A percentile compares a stretch with the other conserved stretches of the same genome.
Conservation (phyloP, 2,329 filamentous ascomycete species). For the Pseudogymnoascus sp. region DNA sequence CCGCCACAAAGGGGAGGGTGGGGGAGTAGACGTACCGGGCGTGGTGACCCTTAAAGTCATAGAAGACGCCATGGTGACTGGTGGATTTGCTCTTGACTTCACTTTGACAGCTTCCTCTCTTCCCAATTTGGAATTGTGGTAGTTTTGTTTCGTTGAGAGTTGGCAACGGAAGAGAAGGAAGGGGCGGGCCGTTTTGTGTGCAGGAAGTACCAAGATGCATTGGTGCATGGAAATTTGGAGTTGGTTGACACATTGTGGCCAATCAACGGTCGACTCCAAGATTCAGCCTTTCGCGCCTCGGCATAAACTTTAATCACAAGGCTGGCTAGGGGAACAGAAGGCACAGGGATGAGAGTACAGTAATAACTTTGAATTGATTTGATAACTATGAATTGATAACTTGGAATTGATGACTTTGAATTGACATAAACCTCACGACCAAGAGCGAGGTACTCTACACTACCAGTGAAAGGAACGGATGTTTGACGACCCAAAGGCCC, state of each 20-base stretch:
- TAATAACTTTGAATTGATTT: not conserved
- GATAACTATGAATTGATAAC: too few relatives aligned
- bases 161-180: not conserved
- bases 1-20: not conserved
- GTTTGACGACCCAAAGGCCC: too few relatives aligned
- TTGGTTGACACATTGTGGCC: not conserved
- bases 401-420: too few relatives aligned
- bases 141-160: not conserved
- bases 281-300: not conserved
- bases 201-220: not conserved
- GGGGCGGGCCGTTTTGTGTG: not conserved
- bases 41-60: slow-evolving; percentile 8
- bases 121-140: not conserved
- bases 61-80: slow-evolving; percentile 4
- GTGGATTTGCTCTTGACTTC: not conserved
- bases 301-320: slow-evolving; percentile 7
- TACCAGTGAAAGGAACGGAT: too few relatives aligned
- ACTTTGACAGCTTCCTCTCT: slow-evolving; percentile 1
- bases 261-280: not conserved
- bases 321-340: not conserved
- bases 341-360: not conserved
- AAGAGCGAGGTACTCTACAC: too few relatives aligned
- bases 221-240: not conserved
- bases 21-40: not conserved
- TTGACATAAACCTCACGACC: too few relatives aligned